Evolutionary conservation across 441 rosid species (phyloP).

Genomic region (Raphanus hybrid): DNA sequence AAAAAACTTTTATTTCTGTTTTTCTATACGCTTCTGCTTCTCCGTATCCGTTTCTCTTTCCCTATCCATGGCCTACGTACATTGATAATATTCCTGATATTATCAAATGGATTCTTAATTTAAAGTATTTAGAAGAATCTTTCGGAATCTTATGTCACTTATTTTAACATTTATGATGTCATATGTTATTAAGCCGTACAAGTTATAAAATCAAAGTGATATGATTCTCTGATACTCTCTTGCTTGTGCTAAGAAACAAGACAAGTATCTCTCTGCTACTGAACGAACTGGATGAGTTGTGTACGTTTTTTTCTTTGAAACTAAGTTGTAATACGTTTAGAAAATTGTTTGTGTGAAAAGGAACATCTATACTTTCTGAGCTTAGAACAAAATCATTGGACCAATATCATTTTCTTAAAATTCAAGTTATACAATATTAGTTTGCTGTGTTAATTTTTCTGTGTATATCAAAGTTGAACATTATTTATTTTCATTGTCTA

Average conservation of each 20-base stretch:
- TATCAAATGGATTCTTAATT: constrained; percentile 19
- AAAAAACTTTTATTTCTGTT: too few relatives aligned
- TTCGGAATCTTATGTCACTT: constrained; percentile 31
- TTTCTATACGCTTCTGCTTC: too few relatives aligned
- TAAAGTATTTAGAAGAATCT: constrained; percentile 27
- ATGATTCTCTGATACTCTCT: constrained; percentile 31
- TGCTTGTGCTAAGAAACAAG: constrained; percentile 19
- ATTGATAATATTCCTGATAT: not conserved
- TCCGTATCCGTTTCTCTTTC: too few relatives aligned
- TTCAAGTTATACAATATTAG: too few relatives aligned
- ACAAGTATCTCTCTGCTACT: constrained; percentile 10
- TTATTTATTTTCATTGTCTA: too few relatives aligned
- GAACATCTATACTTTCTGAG: too few relatives aligned
- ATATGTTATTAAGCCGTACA: constrained; percentile 35
- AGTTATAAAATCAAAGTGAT: constrained; percentile 25
- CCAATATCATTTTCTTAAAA: too few relatives aligned
- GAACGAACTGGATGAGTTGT: constrained; percentile 14
- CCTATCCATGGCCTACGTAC: constrained; percentile 26
- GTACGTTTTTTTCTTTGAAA: too few relatives aligned
- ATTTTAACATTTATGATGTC: constrained; percentile 23
- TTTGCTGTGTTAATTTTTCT: too few relatives aligned
- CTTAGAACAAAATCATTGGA: too few relatives aligned
- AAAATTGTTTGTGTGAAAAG: too few relatives aligned
- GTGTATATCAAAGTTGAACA: too few relatives aligned
- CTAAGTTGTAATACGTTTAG: constrained; percentile 9